A percentile compares a stretch with the other conserved stretches of the same genome.
These are phyloP conservation scores for Gelatoporia subvermispora DNA, from an alignment of 768 basidiomycete species.

Conservation along the genomic window DNA sequence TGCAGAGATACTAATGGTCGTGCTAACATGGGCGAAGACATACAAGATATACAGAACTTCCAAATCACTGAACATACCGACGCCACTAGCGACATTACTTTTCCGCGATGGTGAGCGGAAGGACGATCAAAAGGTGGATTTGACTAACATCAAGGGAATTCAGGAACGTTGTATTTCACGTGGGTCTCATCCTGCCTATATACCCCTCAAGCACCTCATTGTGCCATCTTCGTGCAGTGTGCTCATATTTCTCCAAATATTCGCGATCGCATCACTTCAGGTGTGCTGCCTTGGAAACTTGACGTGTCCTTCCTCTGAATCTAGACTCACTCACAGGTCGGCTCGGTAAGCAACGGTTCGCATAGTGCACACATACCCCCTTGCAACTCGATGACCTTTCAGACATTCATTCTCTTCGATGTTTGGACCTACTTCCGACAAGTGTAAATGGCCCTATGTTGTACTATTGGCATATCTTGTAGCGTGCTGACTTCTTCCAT, in stretches of 20 bases:
- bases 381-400: background rate
- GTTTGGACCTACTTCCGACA: constrained; percentile 14
- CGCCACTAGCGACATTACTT: constrained; percentile 8
- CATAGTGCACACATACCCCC: background rate
- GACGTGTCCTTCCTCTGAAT: background rate
- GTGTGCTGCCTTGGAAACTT: no score
- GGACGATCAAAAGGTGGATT: no score
- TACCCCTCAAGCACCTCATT: background rate
- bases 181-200: background rate
- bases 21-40: constrained; percentile 11
- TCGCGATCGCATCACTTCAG: constrained; percentile 3
- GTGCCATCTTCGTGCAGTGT: background rate
- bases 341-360: background rate
- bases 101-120: constrained; percentile 9
- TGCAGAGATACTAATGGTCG: constrained; percentile 4
- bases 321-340: constrained; percentile 3
- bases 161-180: constrained; percentile 11
- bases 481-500: background rate
- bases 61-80: constrained; percentile 3
- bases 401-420: constrained; percentile 9
- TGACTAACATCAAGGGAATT: background rate
- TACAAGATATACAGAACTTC: constrained; percentile 6
- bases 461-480: no score
- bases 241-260: constrained; percentile 9
- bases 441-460: constrained; percentile 4